Base-by-base conservation (phyloP, 2,329 filamentous ascomycete species). In the Colletotrichum gigasporum region DNA sequence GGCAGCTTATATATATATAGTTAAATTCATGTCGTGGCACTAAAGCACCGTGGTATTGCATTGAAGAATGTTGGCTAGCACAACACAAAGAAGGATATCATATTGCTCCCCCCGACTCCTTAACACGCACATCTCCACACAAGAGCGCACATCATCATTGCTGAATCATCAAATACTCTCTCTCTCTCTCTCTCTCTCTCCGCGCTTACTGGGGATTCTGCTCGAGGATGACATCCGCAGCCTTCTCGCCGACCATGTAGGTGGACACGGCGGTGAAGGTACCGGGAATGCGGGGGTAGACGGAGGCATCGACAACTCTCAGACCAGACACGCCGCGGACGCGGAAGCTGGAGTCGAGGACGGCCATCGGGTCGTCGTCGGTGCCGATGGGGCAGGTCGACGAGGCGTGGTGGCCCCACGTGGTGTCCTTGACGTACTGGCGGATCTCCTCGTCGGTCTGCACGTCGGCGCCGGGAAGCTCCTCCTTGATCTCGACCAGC, bases 331-430 rank as follows among this genome's bases (percentile, higher is more conserved):
- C 80, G n/a, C 71, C 83, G 73, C 72, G 65, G 3, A 85, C 83
- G 47, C 82, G 77, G 53, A 83, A 81, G 71, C 81, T 80, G 30
- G 79, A 76, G 64, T 85, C 82, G 1, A 85, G 78, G 7, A 85
- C 83, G 0, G 82, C 74, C 68, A 72, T 69, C 12, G 69, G 66
- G 32, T 77, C 75, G 20, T 69, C 66, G 5, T 75, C 71, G 0
- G 72, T 59, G 1, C 74, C 75, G 5, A 76, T 76, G 0, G 74
- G 74, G 52, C 74, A 76, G 7, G 71, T 76, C 0, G 69, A 76
- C 0, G 73, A 75, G 3, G 74, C 75, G 44, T 77, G 75, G 32
- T 77, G 75, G 6, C 74, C 73, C 72, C 74, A 77, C 10, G 74
- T 71, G 1, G 69, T 70, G 20, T 76, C 68, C 67, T 73, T 73